A percentile compares a stretch with the other conserved stretches of the same genome.
Conservation (phyloP, 108 stramenopile genomes). For the Skeletonema marinoi region DNA sequence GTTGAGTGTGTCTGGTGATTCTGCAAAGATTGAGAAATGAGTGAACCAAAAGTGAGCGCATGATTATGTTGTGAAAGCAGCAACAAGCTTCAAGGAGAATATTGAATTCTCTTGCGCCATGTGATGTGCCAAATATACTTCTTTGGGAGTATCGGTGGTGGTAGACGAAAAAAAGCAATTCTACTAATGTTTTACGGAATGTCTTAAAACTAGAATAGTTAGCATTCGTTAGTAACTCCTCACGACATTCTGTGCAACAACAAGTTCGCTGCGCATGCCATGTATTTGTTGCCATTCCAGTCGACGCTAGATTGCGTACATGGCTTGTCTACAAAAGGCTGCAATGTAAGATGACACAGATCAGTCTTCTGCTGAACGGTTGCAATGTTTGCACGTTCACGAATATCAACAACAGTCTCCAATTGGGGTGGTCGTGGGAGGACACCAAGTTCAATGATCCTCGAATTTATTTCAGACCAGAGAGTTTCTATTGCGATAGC, state of each 20-base stretch:
- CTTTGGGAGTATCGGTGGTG: too few species aligned
- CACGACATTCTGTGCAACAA: conserved; percentile 48
- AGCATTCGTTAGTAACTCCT: neutral
- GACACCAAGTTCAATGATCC: conserved; percentile 19
- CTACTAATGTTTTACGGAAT: neutral
- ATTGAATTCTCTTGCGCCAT: too few species aligned
- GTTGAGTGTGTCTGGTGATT: conserved; percentile 38
- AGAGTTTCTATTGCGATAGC: conserved; percentile 35
- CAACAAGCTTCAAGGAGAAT: too few species aligned
- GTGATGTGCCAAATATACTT: too few species aligned
- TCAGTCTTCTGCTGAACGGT: neutral
- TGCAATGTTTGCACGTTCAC: neutral
- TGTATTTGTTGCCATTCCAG: conserved; percentile 59
- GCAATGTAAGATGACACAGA: conserved; percentile 69
- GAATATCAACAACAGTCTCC: conserved; percentile 49
- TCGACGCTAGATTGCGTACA: conserved; percentile 44
- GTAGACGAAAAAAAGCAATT: neutral
- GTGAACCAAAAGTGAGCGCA: neutral
- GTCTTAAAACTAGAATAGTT: neutral
- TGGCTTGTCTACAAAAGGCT: conserved; percentile 42
- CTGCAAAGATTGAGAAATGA: neutral
- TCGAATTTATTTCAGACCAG: conserved; percentile 39
- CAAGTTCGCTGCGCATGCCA: conserved; percentile 78
- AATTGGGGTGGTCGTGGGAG: conserved; percentile 18
- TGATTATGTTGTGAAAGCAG: neutral